These are phyloP conservation scores for Rosa persica DNA, from an alignment of 306 rosid species.

Conservation along the genomic window DNA sequence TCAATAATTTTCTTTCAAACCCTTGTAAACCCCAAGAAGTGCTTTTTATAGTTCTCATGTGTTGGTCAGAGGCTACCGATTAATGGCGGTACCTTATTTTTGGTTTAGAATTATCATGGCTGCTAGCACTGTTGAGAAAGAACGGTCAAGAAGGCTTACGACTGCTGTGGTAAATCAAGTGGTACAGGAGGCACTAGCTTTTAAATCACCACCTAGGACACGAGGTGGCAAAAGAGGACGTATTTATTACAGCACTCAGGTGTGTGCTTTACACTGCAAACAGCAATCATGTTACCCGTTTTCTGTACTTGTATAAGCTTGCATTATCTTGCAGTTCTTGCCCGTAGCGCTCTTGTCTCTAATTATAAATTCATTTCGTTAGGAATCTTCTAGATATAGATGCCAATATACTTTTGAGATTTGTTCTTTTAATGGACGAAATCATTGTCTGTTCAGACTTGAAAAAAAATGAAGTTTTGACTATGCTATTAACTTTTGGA, in stretches of 20 bases:
- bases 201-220: conserved; percentile 92
- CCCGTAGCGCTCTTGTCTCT: conserved; percentile 7
- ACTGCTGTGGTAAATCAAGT: conserved; percentile 91
- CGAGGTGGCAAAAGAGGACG: conserved; percentile 93
- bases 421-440: neutral
- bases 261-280: conserved; percentile 21
- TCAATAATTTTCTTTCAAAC: neutral
- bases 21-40: neutral
- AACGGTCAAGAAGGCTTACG: conserved; percentile 86
- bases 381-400: neutral
- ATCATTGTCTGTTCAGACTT: neutral
- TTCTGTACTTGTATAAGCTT: neutral
- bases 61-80: neutral
- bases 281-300: neutral
- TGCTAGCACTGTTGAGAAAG: conserved; percentile 87
- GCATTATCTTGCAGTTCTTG: neutral
- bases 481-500: neutral
- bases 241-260: conserved; percentile 96
- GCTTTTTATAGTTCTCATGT: neutral
- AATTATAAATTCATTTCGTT: neutral
- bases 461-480: neutral
- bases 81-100: neutral
- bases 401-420: neutral
- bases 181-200: conserved; percentile 81
- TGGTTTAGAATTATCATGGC: conserved; percentile 74